phyloP scores from a whole-genome alignment of 2,329 filamentous ascomycete genomes.

The Paecilomyces sp. region DNA sequence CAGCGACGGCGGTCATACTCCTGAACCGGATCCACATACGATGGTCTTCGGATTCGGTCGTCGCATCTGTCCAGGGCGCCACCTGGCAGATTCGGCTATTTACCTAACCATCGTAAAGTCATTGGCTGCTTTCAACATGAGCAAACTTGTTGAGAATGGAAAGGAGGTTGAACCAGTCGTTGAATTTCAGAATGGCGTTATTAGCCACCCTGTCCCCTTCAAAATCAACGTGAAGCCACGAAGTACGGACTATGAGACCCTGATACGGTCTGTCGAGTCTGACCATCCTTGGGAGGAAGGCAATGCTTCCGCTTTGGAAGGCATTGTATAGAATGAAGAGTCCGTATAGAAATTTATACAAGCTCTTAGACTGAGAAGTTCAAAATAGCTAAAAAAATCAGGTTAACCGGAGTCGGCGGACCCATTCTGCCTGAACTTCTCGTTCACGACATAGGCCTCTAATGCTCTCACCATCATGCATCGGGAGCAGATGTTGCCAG shows the following conservation, averaged over 20 bases:
- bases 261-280: neutral
- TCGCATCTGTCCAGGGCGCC: constrained; percentile 25
- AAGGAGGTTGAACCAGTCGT: constrained; percentile 25
- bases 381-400: too few species aligned
- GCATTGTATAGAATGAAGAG: neutral
- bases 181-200: constrained; percentile 17
- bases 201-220: constrained; percentile 22
- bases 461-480: too few species aligned
- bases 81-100: constrained; percentile 25
- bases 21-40: constrained; percentile 22
- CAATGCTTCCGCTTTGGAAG: neutral
- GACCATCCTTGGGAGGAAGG: neutral
- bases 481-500: too few species aligned
- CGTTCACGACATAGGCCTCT: too few species aligned
- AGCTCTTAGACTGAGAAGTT: too few species aligned
- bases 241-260: constrained; percentile 15
- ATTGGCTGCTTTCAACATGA: constrained; percentile 37
- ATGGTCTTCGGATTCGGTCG: constrained; percentile 24
- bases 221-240: constrained; percentile 21
- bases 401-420: too few species aligned
- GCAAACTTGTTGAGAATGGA: constrained; percentile 27
- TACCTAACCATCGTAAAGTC: constrained; percentile 32
- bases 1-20: constrained; percentile 6
- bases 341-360: too few species aligned
- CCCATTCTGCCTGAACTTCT: too few species aligned